phyloP scores from a whole-genome alignment of 306 rosid genomes.

The Chamaecrista fasciculata region DNA sequence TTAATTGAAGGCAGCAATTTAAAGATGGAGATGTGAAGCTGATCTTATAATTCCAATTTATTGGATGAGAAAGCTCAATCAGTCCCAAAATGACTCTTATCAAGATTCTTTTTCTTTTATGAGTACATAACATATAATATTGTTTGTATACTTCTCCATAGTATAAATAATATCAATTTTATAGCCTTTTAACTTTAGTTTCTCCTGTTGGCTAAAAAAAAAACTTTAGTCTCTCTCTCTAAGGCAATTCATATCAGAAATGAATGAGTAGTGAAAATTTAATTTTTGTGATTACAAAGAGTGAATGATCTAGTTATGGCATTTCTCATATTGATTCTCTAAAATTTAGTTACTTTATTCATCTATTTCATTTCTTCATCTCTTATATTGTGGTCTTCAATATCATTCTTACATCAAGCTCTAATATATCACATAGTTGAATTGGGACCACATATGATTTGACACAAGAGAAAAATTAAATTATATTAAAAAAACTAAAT shows the following conservation, averaged over 20 bases:
- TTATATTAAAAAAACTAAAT: too few relatives aligned
- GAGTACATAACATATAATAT: constrained; percentile 61
- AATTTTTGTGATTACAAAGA: too few relatives aligned
- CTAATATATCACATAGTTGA: too few relatives aligned
- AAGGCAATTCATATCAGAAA: neutral
- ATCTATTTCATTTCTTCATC: too few relatives aligned
- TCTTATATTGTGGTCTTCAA: too few relatives aligned
- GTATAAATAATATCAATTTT: constrained; percentile 49
- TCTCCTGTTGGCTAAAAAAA: constrained; percentile 13
- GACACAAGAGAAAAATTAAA: too few relatives aligned
- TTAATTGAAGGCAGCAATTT: constrained; percentile 55
- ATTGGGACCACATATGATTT: too few relatives aligned
- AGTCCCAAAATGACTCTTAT: constrained; percentile 20
- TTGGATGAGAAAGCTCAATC: constrained; percentile 44
- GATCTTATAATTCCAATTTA: constrained; percentile 35
- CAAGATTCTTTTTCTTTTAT: constrained; percentile 38
- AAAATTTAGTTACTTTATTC: too few relatives aligned
- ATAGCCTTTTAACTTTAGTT: constrained; percentile 32
- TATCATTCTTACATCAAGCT: too few relatives aligned
- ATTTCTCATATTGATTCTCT: too few relatives aligned
- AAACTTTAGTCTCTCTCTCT: neutral
- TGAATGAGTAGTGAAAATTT: neutral
- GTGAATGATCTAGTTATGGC: too few relatives aligned
- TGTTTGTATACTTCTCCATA: constrained; percentile 53
- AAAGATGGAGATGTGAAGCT: constrained; percentile 74